These are phyloP conservation scores for Monilinia laxa DNA, from an alignment of 2,329 filamentous ascomycete species.

Conservation along the genomic window DNA sequence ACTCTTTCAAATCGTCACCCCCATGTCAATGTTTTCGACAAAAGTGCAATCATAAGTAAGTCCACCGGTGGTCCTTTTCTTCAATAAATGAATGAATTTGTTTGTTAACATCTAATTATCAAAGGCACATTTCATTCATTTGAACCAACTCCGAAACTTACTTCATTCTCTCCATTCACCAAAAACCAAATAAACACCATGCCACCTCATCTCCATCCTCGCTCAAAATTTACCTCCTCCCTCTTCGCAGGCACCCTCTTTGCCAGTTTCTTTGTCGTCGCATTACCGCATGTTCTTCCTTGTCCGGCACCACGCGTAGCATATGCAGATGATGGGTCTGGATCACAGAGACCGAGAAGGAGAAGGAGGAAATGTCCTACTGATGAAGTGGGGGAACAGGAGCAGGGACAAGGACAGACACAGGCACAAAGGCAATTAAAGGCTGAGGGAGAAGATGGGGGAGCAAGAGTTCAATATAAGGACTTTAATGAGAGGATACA, in stretches of 20 bases:
- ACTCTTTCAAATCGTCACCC: neutral
- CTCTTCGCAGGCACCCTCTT: constrained; percentile 92
- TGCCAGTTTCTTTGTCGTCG: constrained; percentile 89
- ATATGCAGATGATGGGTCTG: constrained; percentile 60
- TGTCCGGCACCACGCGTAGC: constrained; percentile 79
- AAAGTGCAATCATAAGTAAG: constrained; percentile 3
- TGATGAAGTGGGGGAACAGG: constrained; percentile 21
- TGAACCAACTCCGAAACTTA: constrained; percentile 22
- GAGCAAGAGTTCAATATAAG: constrained; percentile 4
- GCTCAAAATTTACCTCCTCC: constrained; percentile 88
- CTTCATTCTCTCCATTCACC: constrained; percentile 27
- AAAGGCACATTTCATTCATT: constrained; percentile 13
- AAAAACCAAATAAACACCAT: constrained; percentile 48
- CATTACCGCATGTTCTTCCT: constrained; percentile 82
- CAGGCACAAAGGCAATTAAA: constrained; percentile 27
- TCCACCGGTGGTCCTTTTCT: too few relatives aligned
- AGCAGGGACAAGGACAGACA: constrained; percentile 32
- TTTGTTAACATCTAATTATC: neutral
- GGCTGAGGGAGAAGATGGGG: neutral
- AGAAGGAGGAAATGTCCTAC: constrained; percentile 46
- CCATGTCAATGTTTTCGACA: neutral
- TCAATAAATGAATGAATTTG: neutral
- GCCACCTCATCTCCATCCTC: constrained; percentile 85
- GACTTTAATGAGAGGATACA: constrained; percentile 26
- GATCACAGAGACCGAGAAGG: constrained; percentile 43